Evolutionary conservation across 495 filamentous ascomycete species (phyloP), one percentile per base, ranked within the genome.

Genomic region (Xylaria bambusicola): DNA sequence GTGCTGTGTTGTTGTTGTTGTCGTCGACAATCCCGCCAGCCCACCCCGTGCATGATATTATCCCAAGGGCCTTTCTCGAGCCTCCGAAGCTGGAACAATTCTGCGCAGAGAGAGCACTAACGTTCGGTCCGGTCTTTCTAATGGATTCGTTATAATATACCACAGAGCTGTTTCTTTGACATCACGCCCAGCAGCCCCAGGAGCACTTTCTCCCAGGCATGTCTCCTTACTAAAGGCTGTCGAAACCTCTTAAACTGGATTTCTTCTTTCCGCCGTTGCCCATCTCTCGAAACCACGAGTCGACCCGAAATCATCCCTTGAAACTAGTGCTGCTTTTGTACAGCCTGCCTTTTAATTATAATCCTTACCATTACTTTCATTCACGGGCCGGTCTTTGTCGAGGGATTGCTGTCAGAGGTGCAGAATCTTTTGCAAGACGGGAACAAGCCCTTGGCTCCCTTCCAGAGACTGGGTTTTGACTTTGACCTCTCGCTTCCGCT

Each of bases 1-100:
- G 35, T 18, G 35, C 33, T 18, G 2, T 52, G 29, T 45, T 60
- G 40, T 60, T 59, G 23, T 60, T 60, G 58, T 56, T 49, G 26
- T 54, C 48, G 50, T 58, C 58, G 35, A 36, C 29, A 49, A 64
- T 66, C 63, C 63, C 65, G 64, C 63, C 48, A 60, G 38, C 41
- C 64, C 47, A 61, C 59, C 55, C 42, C 58, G 29, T 57, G 42
- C 47, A 51, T 45, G 48, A 31, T 51, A 51, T 49, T 42, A 17
- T 44, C 44, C 45, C 23, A 33, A 51, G 47, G 35, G 46, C 35
- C 41, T 27, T 51, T 36, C 24, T 15, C 36, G 35, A 51, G 26
- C 56, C 46, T 10, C 56, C n/a, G 27, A 29, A 52, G 18, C 29
- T 29, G 48, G 48, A 38, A 52, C 1, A 45, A n/a, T n/a, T 60